A percentile compares a stretch with the other conserved stretches of the same genome.
phyloP scores from a whole-genome alignment of 208 protist species.

The Wallacemonas rigidus region DNA sequence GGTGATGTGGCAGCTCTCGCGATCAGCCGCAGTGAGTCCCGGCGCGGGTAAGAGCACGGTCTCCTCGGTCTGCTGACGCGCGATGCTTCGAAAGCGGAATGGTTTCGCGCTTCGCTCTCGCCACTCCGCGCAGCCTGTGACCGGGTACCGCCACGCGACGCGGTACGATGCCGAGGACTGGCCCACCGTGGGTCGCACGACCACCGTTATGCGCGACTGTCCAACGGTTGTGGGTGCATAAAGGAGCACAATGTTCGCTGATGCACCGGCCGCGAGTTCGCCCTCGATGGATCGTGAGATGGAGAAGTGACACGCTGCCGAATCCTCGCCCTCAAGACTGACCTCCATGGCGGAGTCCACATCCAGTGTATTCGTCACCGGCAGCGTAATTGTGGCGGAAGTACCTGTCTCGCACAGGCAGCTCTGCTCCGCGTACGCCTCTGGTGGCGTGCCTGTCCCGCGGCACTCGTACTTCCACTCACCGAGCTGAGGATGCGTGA shows the following conservation, averaged over 20 bases:
- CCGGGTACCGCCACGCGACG: conserved; percentile 77
- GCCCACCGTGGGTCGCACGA: conserved; percentile 46
- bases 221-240: conserved; percentile 74
- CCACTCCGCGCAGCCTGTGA: conserved; percentile 82
- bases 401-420: conserved; percentile 58
- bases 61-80: conserved; percentile 56
- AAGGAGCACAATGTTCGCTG: conserved; percentile 47
- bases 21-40: conserved; percentile 38
- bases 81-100: conserved; percentile 58
- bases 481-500: conserved; percentile 68
- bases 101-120: conserved; percentile 40
- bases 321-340: conserved; percentile 29
- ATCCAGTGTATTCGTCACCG: conserved; percentile 81
- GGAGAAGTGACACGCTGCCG: conserved; percentile 28
- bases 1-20: conserved; percentile 23
- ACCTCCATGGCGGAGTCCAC: conserved; percentile 38
- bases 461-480: conserved; percentile 81
- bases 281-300: conserved; percentile 26
- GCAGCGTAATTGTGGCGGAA: conserved; percentile 41
- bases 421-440: conserved; percentile 32
- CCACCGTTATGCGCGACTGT: conserved; percentile 53
- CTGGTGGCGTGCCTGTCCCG: conserved; percentile 69
- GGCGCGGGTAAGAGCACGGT: conserved; percentile 50
- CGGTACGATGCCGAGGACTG: conserved; percentile 27
- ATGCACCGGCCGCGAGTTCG: conserved; percentile 43